Percentiles rank a stretch among this genome's conserved stretches.
These are phyloP conservation scores for Glycine latifolia DNA, from an alignment of 306 rosid genomes.

Conservation along the genomic window DNA sequence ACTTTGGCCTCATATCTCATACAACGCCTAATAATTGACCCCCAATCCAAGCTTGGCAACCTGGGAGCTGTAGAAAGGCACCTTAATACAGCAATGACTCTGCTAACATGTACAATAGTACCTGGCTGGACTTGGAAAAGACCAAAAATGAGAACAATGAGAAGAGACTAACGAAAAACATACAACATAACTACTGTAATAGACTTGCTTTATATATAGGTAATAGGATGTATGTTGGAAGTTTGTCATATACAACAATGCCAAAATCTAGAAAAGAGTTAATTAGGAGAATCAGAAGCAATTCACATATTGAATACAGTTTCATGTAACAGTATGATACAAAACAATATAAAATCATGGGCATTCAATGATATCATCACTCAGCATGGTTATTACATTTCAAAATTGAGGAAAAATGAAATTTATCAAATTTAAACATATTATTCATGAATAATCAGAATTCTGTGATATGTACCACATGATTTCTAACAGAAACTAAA, in stretches of 20 bases:
- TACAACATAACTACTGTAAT: neutral
- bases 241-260: constrained; percentile 43
- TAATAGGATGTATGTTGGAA: neutral
- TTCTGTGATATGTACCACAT: neutral
- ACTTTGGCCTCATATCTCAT: constrained; percentile 81
- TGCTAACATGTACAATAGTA: constrained; percentile 46
- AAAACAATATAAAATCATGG: neutral
- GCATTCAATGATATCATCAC: neutral
- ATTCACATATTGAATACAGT: neutral
- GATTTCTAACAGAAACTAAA: neutral
- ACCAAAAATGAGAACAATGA: constrained; percentile 42
- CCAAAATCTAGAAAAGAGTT: constrained; percentile 50
- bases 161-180: constrained; percentile 19
- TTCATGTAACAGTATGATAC: neutral
- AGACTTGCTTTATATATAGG: neutral
- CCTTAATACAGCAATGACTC: constrained; percentile 63
- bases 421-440: constrained; percentile 14
- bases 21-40: constrained; percentile 79
- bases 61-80: constrained; percentile 96
- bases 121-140: constrained; percentile 60
- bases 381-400: neutral
- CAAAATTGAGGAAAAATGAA: constrained; percentile 1
- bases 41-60: constrained; percentile 92
- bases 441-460: neutral
- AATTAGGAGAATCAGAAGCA: neutral